These are phyloP conservation scores for Crithidia bombi DNA, from an alignment of 208 protist species.

Conservation along the genomic window DNA sequence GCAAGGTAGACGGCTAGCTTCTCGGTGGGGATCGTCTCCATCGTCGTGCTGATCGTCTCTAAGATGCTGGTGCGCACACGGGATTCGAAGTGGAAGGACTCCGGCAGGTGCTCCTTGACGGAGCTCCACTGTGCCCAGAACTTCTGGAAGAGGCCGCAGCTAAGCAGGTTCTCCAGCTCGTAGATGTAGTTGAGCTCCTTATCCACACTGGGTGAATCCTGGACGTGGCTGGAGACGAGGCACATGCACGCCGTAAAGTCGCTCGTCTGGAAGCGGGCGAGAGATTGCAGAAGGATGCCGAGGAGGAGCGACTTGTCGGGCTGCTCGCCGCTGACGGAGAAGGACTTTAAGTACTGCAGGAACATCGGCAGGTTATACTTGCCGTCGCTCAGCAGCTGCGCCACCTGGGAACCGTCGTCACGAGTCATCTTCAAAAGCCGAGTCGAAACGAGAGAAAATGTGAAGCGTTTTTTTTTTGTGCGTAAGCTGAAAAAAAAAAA, in stretches of 20 bases:
- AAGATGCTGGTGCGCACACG: conserved; percentile 80
- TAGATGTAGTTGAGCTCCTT: conserved; percentile 86
- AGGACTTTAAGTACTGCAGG: conserved; percentile 80
- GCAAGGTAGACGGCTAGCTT: conserved; percentile 68
- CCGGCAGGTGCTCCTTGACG: conserved; percentile 67
- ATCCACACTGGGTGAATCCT: conserved; percentile 75
- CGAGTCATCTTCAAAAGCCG: conserved; percentile 28
- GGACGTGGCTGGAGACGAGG: conserved; percentile 80
- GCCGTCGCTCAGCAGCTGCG: conserved; percentile 78
- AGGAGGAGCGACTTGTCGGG: conserved; percentile 81
- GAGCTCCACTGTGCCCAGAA: conserved; percentile 83
- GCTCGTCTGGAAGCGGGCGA: conserved; percentile 85
- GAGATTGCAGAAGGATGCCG: conserved; percentile 79
- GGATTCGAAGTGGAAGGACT: conserved; percentile 81
- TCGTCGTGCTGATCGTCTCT: conserved; percentile 68
- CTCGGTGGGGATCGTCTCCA: conserved; percentile 57
- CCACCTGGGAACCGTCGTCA: conserved; percentile 71
- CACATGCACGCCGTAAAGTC: conserved; percentile 90
- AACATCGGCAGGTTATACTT: conserved; percentile 86
- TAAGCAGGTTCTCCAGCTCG: conserved; percentile 89
- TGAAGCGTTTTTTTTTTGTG: neutral
- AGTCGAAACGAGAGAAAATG: neutral
- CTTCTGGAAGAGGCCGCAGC: conserved; percentile 74
- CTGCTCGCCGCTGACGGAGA: conserved; percentile 60
- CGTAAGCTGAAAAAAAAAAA: neutral